These are phyloP conservation scores for Aegilops bicornis DNA, from an alignment of 176 grass and related monocot genomes.

Conservation along the genomic window DNA sequence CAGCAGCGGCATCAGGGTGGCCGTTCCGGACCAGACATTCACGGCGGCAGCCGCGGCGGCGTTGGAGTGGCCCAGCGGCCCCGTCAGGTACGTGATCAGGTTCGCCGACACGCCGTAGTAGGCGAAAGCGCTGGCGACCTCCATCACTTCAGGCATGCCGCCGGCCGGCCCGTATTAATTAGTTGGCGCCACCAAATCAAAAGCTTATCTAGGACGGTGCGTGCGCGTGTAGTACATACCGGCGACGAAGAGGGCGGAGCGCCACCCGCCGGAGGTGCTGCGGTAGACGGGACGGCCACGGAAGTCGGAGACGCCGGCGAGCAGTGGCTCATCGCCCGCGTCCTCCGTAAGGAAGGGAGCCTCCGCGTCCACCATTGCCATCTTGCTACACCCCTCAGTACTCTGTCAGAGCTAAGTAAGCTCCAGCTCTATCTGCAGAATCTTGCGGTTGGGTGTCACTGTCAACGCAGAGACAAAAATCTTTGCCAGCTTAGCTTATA, in stretches of 20 bases:
- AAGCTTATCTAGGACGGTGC: too few relatives aligned
- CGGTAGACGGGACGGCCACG: slow-evolving; percentile 39
- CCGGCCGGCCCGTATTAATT: too few relatives aligned
- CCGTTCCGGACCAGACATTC: slow-evolving; percentile 52
- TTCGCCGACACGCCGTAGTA: slow-evolving; percentile 60
- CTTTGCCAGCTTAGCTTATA: too few relatives aligned
- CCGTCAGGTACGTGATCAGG: slow-evolving; percentile 67
- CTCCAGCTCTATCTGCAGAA: too few relatives aligned
- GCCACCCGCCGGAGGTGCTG: slow-evolving; percentile 46
- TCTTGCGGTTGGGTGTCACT: too few relatives aligned
- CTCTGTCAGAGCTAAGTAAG: too few relatives aligned
- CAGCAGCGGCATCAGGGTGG: slow-evolving; percentile 41
- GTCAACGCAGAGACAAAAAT: too few relatives aligned
- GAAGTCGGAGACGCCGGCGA: slow-evolving; percentile 46
- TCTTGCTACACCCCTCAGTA: not conserved
- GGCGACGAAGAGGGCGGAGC: slow-evolving; percentile 52
- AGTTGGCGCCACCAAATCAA: too few relatives aligned
- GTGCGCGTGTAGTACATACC: slow-evolving; percentile 7
- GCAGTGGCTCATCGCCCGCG: not conserved
- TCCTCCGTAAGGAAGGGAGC: not conserved
- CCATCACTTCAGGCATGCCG: slow-evolving; percentile 29
- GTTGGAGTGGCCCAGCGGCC: slow-evolving; percentile 48
- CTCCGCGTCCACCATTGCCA: not conserved
- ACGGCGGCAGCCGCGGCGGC: slow-evolving; percentile 58
- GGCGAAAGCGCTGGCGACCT: slow-evolving; percentile 49